Base-by-base conservation (phyloP, 257 asterid genomes). In the Primulina eburnea region DNA sequence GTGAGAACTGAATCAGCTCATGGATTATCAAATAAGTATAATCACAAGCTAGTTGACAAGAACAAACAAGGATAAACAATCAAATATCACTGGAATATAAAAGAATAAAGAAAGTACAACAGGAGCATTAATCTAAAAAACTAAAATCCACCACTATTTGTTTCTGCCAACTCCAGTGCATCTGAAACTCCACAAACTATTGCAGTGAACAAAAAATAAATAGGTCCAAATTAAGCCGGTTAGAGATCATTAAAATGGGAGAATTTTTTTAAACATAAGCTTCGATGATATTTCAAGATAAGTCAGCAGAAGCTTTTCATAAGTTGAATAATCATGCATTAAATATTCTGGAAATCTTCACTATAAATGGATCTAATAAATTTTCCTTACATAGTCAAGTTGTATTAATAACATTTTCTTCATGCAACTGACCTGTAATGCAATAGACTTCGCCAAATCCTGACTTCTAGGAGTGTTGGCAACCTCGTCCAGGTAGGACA, bases 401-500 rank as follows among this genome's bases (percentile, higher is more conserved):
- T 67, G 69, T 26, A 59, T 37, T 26, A n/a, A 16, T 14, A 8
- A 50, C 24, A 38, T 37, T 28, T 62, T 66, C 70, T 32, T 76
- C 68, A 52, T 37, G 60, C 73, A 69, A 75, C 82, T 62, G 76
- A 94, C 98, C 99, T 91, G 87, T 21, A 85, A 77, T 9, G 89
- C 97, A 79, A 89, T 75, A 67, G 92, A 86, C 85, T 94, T 82
- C 2, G 97, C 92, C 87, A 91, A 77, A 67, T 78, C 79, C 86
- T 82, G 90, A 84, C 93, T 82, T 76, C 76, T 71, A 38, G 82
- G 80, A 65, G 80, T 83, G 80, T 92, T 87, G 74, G 97, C 92
- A 70, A 91, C 96, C 83, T 91, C 99, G 69, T 94, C 99, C 85
- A 94, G 85, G 84, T 91, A 94, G 71, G 99, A 91, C 4, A 86